Evolutionary conservation across 2,329 filamentous ascomycete species (phyloP).

Genomic region (Thyridium curvatum): DNA sequence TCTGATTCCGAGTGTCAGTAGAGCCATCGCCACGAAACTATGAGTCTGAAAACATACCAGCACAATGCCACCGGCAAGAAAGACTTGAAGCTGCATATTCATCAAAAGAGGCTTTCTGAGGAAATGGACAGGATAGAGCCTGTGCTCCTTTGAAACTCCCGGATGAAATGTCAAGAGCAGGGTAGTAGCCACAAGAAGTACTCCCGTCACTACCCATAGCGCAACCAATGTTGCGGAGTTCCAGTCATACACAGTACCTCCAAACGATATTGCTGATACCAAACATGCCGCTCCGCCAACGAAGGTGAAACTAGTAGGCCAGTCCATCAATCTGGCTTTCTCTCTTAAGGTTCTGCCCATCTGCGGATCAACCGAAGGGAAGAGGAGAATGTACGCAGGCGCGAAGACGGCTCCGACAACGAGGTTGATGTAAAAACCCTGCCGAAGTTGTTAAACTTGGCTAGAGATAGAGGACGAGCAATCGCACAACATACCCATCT

Average conservation of each 20-base stretch:
- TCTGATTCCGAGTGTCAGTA: no score
- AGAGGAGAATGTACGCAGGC: conserved; percentile 35
- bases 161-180: no score
- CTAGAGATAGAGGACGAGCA: no score
- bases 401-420: conserved; percentile 29
- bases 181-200: conserved; percentile 25
- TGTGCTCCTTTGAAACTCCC: no score
- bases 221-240: conserved; percentile 33
- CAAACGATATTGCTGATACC: conserved; percentile 42
- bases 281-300: conserved; percentile 24
- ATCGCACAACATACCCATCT: conserved; percentile 5
- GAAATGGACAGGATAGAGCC: no score
- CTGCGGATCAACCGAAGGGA: conserved; percentile 17
- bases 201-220: conserved; percentile 38
- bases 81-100: no score
- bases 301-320: conserved; percentile 18
- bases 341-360: conserved; percentile 4
- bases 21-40: no score
- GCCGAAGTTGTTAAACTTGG: no score
- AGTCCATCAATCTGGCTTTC: conserved; percentile 18
- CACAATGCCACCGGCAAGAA: no score
- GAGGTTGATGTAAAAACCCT: conserved; percentile 47
- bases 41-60: no score
- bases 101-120: no score
- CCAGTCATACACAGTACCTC: conserved; percentile 44